Percentiles rank a stretch among this genome's conserved stretches.
phyloP scores from a whole-genome alignment of 192 early-diverging fungal genomes.

The Piromyces finnis region DNA sequence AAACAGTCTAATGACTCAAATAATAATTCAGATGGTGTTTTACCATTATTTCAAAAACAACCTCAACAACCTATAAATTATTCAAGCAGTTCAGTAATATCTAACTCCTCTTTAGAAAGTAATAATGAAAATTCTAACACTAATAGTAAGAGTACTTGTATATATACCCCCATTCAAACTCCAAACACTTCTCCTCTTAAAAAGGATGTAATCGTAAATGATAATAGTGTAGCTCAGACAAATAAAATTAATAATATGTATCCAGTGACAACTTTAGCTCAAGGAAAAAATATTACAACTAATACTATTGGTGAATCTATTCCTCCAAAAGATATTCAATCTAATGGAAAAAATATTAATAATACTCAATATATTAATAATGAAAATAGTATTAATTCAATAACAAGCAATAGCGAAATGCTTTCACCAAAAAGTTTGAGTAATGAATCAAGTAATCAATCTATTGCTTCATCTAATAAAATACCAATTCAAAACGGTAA shows the following conservation, averaged over 20 bases:
- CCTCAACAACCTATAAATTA: neutral
- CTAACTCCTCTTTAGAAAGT: neutral
- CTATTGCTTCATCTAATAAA: neutral
- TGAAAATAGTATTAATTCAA: neutral
- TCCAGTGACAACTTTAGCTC: neutral
- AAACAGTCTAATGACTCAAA: neutral
- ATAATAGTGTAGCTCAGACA: neutral
- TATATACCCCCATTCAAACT: neutral
- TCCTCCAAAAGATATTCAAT: too few species aligned
- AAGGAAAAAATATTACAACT: neutral
- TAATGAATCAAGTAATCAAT: neutral
- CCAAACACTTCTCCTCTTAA: neutral
- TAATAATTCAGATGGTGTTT: neutral
- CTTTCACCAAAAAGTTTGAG: neutral
- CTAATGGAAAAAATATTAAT: too few species aligned
- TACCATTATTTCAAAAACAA: neutral
- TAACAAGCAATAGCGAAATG: neutral
- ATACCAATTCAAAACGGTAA: neutral
- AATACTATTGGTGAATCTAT: too few species aligned
- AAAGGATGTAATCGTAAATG: neutral
- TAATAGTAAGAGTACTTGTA: neutral
- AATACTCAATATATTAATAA: neutral
- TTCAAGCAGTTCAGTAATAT: neutral
- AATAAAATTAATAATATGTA: neutral
- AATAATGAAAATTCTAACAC: neutral